Evolutionary conservation across 129 eudicot genomes (phyloP), one percentile per base, ranked within the genome.

Genomic region (Centrapalus pauciflorus): DNA sequence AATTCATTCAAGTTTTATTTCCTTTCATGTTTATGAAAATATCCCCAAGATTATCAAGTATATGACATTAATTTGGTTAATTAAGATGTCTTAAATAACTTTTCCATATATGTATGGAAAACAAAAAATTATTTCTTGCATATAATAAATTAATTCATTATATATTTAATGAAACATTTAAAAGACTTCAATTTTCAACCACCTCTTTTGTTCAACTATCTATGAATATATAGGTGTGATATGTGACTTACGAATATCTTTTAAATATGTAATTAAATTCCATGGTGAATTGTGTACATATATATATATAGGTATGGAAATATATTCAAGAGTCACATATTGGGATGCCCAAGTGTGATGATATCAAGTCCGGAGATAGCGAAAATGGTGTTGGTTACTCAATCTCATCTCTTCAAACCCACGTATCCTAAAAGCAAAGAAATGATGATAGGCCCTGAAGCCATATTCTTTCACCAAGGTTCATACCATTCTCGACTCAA

Each of bases 331-430:
- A 88, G 87, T 2, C 84, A 86, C 71, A 88, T 93, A 73, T 29
- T 93, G 67, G 98, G 98, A 40, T 93, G 96, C 64, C 98, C 96
- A 5, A 88, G 95, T 72, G 98, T 93, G 69, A 93, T 88, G 98
- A 93, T 85, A 21, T 81, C 98, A 34, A 88, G 89, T 83, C 96
- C 96, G 6, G 95, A 85, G 54, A 82, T 95, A 38, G 95, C 87
- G 12, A 85, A 82, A 55, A 24, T 45, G 0, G 86, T 93, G 9
- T 72, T 93, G 30, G 91, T 83, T 60, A 80, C 61, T 25, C 78
- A 82, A 40, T 84, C 98, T 29, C 91, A 93, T 81, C 83, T 88
- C 3, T 93, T 93, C 45, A 88, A 85, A 85, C 98, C 98, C 2
- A 93, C 98, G 21, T 93, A 77, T 60, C 98, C 98, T 40, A 51